Percentiles rank a stretch among this genome's conserved stretches.
phyloP scores from a whole-genome alignment of 768 basidiomycete genomes.

The Podaxis sp. region DNA sequence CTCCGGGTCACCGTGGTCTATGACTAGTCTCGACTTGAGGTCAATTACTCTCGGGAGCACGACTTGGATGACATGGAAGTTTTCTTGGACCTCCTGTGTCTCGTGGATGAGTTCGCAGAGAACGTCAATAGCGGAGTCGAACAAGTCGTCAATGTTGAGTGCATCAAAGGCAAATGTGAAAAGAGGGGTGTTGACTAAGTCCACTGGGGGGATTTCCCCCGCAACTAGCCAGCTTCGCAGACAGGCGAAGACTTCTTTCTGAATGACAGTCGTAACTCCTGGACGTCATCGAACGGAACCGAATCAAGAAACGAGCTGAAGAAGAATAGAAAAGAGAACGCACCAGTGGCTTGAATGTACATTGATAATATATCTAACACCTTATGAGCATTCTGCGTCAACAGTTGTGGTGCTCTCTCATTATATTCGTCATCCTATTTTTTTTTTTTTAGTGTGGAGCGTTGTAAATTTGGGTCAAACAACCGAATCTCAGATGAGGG shows the following conservation, averaged over 20 bases:
- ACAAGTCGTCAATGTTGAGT: conserved; percentile 78
- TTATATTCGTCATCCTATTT: conserved; percentile 71
- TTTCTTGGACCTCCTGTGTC: conserved; percentile 95
- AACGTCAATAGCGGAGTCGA: conserved; percentile 88
- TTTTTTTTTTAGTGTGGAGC: neutral
- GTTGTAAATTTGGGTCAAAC: conserved; percentile 1
- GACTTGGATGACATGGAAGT: conserved; percentile 81
- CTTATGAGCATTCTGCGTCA: conserved; percentile 64
- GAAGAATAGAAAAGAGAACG: conserved; percentile 19
- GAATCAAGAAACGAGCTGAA: neutral
- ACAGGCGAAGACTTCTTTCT: conserved; percentile 78
- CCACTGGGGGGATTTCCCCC: conserved; percentile 68
- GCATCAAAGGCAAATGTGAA: conserved; percentile 84
- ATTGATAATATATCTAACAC: conserved; percentile 77
- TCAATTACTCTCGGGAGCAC: conserved; percentile 85
- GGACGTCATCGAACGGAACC: conserved; percentile 7
- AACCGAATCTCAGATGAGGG: neutral
- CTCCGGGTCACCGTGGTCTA: conserved; percentile 74
- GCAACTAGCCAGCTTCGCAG: conserved; percentile 84
- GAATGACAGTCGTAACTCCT: conserved; percentile 83
- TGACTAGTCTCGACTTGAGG: conserved; percentile 57
- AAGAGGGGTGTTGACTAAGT: conserved; percentile 72
- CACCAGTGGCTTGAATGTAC: conserved; percentile 88
- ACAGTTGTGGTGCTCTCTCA: conserved; percentile 53
- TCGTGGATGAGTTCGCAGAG: conserved; percentile 96